Evolutionary conservation across 768 basidiomycete genomes (phyloP).

Genomic region (Hypholoma fasciculare): DNA sequence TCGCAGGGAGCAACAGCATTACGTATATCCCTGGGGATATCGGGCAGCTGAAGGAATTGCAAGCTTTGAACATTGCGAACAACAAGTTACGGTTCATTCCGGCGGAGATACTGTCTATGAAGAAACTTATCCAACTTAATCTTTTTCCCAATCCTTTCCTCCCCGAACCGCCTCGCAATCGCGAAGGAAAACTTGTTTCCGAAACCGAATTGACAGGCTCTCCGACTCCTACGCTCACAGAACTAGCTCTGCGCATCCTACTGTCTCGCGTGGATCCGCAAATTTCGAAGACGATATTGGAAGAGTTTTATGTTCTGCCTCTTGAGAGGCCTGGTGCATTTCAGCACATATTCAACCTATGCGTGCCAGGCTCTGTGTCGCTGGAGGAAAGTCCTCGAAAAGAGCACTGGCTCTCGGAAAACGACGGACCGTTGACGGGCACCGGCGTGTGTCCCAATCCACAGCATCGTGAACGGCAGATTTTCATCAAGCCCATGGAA

Average conservation of each 20-base stretch:
- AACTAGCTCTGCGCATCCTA: constrained; percentile 34
- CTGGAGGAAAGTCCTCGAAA: constrained; percentile 23
- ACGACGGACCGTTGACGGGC: constrained; percentile 29
- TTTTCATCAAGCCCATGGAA: constrained; percentile 60
- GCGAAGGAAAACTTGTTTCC: constrained; percentile 24
- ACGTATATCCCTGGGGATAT: constrained; percentile 65
- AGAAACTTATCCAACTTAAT: constrained; percentile 39
- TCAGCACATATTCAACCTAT: constrained; percentile 31
- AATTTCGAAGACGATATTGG: constrained; percentile 28
- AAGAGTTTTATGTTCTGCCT: constrained; percentile 33
- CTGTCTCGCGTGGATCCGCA: constrained; percentile 12
- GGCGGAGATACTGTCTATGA: constrained; percentile 62
- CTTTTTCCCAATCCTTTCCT: constrained; percentile 66
- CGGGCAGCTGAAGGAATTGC: constrained; percentile 47
- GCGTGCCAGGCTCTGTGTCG: constrained; percentile 39
- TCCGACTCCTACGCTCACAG: constrained; percentile 30
- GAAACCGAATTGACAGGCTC: constrained; percentile 18
- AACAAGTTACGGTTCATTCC: constrained; percentile 64
- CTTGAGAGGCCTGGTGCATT: constrained; percentile 31
- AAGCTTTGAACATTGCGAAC: constrained; percentile 59
- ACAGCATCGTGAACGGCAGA: constrained; percentile 30
- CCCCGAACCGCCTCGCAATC: constrained; percentile 15
- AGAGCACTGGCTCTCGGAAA: constrained; percentile 12
- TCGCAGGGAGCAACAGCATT: constrained; percentile 56
- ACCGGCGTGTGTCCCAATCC: constrained; percentile 52